Conservation (phyloP, 2,329 filamentous ascomycete genomes). For the Curvularia spicifera region DNA sequence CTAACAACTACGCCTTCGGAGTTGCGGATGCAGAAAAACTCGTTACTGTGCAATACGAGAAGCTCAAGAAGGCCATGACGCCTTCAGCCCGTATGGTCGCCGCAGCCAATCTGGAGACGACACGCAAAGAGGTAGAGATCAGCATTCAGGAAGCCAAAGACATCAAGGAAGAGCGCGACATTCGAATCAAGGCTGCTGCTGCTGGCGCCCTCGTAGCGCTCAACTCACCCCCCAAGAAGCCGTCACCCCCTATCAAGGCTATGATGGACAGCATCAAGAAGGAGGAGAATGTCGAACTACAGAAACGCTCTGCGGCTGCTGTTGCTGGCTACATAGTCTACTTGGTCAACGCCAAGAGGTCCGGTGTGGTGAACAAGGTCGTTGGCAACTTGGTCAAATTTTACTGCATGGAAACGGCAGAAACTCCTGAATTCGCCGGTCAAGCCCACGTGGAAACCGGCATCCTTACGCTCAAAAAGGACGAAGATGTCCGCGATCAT, state of each 20-base stretch:
- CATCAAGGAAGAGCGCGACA: conserved; percentile 81
- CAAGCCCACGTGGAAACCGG: conserved; percentile 79
- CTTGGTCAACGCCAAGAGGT: conserved; percentile 79
- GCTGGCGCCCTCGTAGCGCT: conserved; percentile 90
- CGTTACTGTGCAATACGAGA: conserved; percentile 82
- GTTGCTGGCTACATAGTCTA: conserved; percentile 85
- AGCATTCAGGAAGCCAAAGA: conserved; percentile 81
- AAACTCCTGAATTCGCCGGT: conserved; percentile 91
- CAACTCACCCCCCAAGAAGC: conserved; percentile 87
- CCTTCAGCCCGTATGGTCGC: conserved; percentile 87
- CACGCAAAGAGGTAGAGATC: conserved; percentile 70
- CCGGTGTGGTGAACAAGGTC: conserved; percentile 91
- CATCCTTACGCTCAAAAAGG: conserved; percentile 93
- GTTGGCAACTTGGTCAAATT: conserved; percentile 96
- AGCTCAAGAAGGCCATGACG: conserved; percentile 84
- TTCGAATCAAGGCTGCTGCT: conserved; percentile 83
- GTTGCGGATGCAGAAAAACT: conserved; percentile 87
- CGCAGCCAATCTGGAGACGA: conserved; percentile 77
- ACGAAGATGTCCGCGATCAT: conserved; percentile 93
- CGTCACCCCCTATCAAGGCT: conserved; percentile 88
- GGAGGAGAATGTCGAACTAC: conserved; percentile 88
- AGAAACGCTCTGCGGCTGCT: conserved; percentile 82
- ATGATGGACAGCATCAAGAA: conserved; percentile 98
- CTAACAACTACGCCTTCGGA: conserved; percentile 91
- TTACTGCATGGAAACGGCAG: conserved; percentile 95